Evolutionary conservation across 306 rosid species (phyloP).

Genomic region (Aeschynomene evenia): DNA sequence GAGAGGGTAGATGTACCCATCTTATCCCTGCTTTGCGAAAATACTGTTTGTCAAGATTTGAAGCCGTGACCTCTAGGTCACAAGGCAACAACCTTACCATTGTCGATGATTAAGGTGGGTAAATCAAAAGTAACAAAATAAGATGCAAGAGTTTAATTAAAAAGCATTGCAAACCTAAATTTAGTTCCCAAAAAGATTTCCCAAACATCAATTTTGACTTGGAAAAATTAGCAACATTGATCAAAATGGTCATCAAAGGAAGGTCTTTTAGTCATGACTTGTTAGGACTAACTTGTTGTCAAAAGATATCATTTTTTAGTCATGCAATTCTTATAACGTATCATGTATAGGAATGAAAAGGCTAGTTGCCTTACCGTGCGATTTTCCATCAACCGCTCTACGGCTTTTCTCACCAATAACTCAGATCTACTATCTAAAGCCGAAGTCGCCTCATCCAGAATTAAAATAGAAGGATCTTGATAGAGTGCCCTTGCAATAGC

Average conservation of each 20-base stretch:
- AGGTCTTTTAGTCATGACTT: no score
- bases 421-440: constrained; percentile 85
- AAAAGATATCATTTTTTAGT: background rate
- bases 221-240: no score
- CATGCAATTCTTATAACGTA: background rate
- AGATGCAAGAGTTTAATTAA: background rate
- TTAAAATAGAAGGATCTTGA: constrained; percentile 69
- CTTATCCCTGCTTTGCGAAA: no score
- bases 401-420: constrained; percentile 70
- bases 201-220: no score
- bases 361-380: constrained; percentile 57
- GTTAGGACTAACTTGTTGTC: no score
- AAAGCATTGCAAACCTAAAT: no score
- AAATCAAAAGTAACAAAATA: background rate
- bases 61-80: no score
- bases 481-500: constrained; percentile 89
- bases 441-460: constrained; percentile 92
- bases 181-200: no score
- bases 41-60: no score
- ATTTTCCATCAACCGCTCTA: constrained; percentile 72
- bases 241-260: no score
- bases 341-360: background rate
- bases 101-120: background rate
- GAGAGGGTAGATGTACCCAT: no score
- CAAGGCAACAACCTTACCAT: no score